Evolutionary conservation across 2,329 filamentous ascomycete genomes (phyloP).

Genomic region (Alternaria gaisen): DNA sequence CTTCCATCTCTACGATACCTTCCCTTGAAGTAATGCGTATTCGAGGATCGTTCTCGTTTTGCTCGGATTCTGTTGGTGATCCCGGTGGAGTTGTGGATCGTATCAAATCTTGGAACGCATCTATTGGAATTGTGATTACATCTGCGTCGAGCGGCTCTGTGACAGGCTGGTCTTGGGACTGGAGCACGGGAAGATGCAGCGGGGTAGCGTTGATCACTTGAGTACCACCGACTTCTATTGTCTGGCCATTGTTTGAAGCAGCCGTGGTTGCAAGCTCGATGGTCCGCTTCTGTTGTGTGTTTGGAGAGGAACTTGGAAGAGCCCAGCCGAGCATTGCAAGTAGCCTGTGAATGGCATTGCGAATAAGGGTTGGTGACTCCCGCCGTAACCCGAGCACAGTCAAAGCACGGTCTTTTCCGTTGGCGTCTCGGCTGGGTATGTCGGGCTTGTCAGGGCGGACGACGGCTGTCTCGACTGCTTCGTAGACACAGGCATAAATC

Average conservation of each 20-base stretch:
- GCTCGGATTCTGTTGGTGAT: conserved; percentile 35
- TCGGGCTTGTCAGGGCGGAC: conserved; percentile 44
- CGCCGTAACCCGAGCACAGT: conserved; percentile 35
- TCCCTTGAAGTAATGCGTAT: conserved; percentile 52
- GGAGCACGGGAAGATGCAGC: conserved; percentile 31
- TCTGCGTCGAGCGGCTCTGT: conserved; percentile 13
- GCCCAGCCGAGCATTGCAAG: conserved; percentile 41
- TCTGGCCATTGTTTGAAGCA: conserved; percentile 16
- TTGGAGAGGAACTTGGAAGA: conserved; percentile 8
- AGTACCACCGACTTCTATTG: conserved; percentile 29
- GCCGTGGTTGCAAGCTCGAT: conserved; percentile 1
- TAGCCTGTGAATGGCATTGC: conserved; percentile 33
- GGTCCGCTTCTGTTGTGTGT: conserved; percentile 5
- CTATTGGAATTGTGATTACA: conserved; percentile 19
- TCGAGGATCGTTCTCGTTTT: conserved; percentile 45
- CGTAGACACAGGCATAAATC: conserved; percentile 37
- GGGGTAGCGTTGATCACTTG: conserved; percentile 34
- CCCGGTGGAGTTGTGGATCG: conserved; percentile 35
- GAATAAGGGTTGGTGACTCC: conserved; percentile 33
- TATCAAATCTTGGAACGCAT: conserved; percentile 19
- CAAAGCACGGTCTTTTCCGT: conserved; percentile 30
- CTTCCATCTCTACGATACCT: conserved; percentile 51
- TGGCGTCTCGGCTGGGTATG: conserved; percentile 33
- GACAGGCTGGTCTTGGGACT: conserved; percentile 7
- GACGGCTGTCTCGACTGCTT: conserved; percentile 41